phyloP scores from a whole-genome alignment of 1,284 basidiomycete species.

The Fomitiporia mediterranea region DNA sequence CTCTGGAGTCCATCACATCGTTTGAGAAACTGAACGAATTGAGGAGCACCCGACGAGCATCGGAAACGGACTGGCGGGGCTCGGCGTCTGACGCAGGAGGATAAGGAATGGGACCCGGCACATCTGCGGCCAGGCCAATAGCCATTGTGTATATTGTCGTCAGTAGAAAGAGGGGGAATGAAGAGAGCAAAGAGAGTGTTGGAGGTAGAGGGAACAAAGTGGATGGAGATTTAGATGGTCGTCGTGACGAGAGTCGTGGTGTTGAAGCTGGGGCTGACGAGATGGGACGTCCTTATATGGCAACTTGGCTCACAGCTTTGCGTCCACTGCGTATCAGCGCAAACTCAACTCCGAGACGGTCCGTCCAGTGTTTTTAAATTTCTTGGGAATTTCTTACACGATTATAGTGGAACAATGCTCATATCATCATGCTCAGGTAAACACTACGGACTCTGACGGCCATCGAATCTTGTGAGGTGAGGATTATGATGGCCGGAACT shows the following conservation, averaged over 20 bases:
- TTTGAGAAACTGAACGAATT: slow-evolving; percentile 13
- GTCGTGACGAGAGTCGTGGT: slow-evolving; percentile 9
- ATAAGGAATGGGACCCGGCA: slow-evolving; percentile 2
- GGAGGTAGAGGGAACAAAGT: not conserved
- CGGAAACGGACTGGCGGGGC: not conserved
- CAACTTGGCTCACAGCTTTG: slow-evolving; percentile 3
- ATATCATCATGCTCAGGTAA: too few species aligned
- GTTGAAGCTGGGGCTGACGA: slow-evolving; percentile 4
- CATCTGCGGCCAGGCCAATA: slow-evolving; percentile 2
- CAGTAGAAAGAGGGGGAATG: slow-evolving; percentile 1
- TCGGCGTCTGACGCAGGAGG: slow-evolving; percentile 6
- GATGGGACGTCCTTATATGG: slow-evolving; percentile 7
- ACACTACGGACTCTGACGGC: too few species aligned
- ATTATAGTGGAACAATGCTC: too few species aligned
- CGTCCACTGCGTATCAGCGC: not conserved
- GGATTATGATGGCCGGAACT: too few species aligned
- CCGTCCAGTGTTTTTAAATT: not conserved
- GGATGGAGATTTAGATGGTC: slow-evolving; percentile 16
- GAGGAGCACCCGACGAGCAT: slow-evolving; percentile 2
- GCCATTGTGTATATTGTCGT: not conserved
- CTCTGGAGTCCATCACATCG: slow-evolving; percentile 13
- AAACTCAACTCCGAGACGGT: not conserved
- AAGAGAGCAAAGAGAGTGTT: slow-evolving; percentile 8
- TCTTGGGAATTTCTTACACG: too few species aligned
- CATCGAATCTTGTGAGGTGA: too few species aligned